Conservation (phyloP, 2,329 filamentous ascomycete species). For the Fusarium devonianum region DNA sequence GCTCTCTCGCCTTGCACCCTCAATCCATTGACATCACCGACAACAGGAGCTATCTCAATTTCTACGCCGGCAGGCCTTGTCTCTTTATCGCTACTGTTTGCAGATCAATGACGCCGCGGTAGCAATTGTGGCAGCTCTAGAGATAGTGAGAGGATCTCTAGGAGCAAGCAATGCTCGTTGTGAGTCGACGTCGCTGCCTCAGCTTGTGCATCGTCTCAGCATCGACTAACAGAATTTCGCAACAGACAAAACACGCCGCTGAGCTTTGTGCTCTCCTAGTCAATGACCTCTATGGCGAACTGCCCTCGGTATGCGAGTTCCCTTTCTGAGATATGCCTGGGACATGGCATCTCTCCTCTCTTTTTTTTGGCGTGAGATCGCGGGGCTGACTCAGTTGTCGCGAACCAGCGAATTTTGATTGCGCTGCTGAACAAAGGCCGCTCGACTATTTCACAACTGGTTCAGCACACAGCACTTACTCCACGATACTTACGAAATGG, state of each 20-base stretch:
- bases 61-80: constrained; percentile 4
- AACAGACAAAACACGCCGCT: constrained; percentile 73
- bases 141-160: constrained; percentile 81
- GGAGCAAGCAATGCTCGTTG: constrained; percentile 67
- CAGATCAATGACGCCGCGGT: constrained; percentile 67
- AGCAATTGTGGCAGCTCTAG: constrained; percentile 77
- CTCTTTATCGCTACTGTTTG: constrained; percentile 16
- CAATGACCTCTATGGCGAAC: constrained; percentile 87
- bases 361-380: constrained; percentile 28
- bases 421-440: constrained; percentile 81
- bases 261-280: constrained; percentile 92
- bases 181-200: constrained; percentile 49
- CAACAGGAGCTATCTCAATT: background rate
- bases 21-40: background rate
- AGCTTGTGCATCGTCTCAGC: constrained; percentile 24
- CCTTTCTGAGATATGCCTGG: constrained; percentile 16
- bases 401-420: constrained; percentile 78
- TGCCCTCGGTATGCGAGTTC: constrained; percentile 77
- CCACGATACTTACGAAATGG: constrained; percentile 81
- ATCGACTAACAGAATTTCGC: constrained; percentile 31
- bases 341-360: constrained; percentile 9
- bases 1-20: constrained; percentile 7
- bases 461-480: constrained; percentile 74
- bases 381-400: constrained; percentile 41
- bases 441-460: constrained; percentile 73